Base-by-base conservation (phyloP, 2,329 filamentous ascomycete genomes). In the Thyridium curvatum region DNA sequence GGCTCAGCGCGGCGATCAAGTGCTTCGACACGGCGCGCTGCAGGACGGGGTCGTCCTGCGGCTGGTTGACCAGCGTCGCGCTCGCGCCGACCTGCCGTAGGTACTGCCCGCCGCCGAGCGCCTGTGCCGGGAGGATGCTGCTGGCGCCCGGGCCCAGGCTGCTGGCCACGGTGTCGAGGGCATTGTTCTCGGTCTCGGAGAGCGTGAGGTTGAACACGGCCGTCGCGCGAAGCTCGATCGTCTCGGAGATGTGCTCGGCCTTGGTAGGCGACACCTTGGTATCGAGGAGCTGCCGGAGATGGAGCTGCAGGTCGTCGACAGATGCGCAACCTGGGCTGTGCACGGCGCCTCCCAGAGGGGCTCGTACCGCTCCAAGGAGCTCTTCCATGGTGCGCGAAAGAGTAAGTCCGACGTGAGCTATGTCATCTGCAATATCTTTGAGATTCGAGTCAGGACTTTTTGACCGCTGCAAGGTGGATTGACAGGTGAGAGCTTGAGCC, bases 21-120 rank as follows among this genome's bases (percentile, higher is more conserved):
- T 71, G 62, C 46, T 67, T 69, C 8, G 71, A 65, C 21, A 77
- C 64, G 2, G 64, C 59, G 39, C 59, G 65, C 49, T 79, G 76
- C 28, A 71, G 53, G 1, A 56, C 52, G 1, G 72, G 70, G 40
- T 74, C 60, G 37, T 72, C 65, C 29, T 59, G 52, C 0, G 70
- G 66, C 53, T 77, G 74, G 46, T 67, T 68, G 47, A 65, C 58
- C 13, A 77, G 46, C 0, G 64, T 60, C 30, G 77, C 69, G 41
- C 61, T 63, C 9, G 63, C 69, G 12, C 52, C 56, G 14, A 77
- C 62, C 8, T 59, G 56, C 35, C 65, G 64, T 30, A 57, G 52
- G 12, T 57, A 40, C n/a, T 52, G 53, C 12, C 51, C 43, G 26
- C 37, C 40, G 7, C 35, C 41, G 10, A 43, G 35, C 8, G 38